Conservation (phyloP, 495 filamentous ascomycete species). For the Neurospora hispaniola region DNA sequence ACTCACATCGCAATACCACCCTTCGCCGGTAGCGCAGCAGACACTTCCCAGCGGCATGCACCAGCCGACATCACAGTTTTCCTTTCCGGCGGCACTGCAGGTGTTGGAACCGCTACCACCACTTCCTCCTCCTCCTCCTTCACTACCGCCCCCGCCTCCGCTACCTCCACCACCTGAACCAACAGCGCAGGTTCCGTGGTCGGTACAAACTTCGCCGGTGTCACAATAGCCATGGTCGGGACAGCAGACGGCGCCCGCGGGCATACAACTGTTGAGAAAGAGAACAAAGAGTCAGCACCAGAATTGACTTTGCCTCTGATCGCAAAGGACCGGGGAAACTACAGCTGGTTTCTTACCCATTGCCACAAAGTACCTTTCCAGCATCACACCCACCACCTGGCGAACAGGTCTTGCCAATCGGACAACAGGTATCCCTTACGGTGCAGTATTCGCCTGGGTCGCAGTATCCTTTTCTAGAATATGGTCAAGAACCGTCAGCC, state of each 20-base stretch:
- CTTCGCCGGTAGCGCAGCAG: conserved; percentile 7
- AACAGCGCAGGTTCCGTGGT: background rate
- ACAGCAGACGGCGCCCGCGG: conserved; percentile 12
- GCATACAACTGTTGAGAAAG: conserved; percentile 11
- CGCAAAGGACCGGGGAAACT: no score
- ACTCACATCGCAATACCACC: conserved; percentile 9
- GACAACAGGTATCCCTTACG: conserved; percentile 9
- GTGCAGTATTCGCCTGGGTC: conserved; percentile 14
- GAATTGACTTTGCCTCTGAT: no score
- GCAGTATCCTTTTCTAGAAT: conserved; percentile 7
- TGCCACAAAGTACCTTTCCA: conserved; percentile 4
- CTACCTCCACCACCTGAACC: background rate
- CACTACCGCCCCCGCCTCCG: background rate
- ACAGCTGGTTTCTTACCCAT: background rate
- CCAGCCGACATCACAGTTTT: conserved; percentile 1
- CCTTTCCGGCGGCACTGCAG: background rate
- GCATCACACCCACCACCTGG: conserved; percentile 7
- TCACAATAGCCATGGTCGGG: conserved; percentile 13
- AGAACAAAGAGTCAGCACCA: background rate
- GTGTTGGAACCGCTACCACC: background rate
- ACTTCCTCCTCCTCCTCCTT: background rate
- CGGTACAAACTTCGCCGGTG: conserved; percentile 7
- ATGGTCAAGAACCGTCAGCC: background rate
- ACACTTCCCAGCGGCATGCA: conserved; percentile 7
- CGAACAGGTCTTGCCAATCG: conserved; percentile 10